Percentiles rank a stretch among this genome's conserved stretches.
These are phyloP conservation scores for Phaeophleospora eucalypticola DNA, from an alignment of 2,329 filamentous ascomycete genomes.

Conservation along the genomic window DNA sequence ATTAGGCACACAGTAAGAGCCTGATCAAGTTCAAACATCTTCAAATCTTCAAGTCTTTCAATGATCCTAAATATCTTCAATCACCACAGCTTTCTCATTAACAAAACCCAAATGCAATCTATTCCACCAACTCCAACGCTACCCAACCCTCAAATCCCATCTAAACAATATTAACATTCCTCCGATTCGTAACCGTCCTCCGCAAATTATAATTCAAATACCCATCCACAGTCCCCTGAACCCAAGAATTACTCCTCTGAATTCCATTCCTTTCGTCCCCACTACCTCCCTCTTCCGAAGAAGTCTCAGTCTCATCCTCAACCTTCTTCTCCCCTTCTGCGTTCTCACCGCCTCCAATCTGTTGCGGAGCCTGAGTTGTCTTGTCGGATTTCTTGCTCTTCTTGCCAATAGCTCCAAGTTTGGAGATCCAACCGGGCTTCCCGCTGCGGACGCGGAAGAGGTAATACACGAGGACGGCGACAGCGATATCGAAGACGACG, in stretches of 20 bases:
- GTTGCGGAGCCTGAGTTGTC: neutral
- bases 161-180: conserved; percentile 18
- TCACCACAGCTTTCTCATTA: too few species aligned
- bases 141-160: too few species aligned
- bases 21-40: too few species aligned
- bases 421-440: conserved; percentile 11
- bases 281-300: conserved; percentile 1
- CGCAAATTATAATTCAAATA: conserved; percentile 18
- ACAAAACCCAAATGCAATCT: too few species aligned
- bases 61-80: too few species aligned
- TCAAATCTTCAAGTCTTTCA: too few species aligned
- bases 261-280: conserved; percentile 3
- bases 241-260: conserved; percentile 5
- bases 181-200: conserved; percentile 16
- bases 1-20: too few species aligned
- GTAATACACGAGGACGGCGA: conserved; percentile 60
- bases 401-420: conserved; percentile 7
- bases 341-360: conserved; percentile 1
- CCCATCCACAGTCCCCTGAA: conserved; percentile 5
- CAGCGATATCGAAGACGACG: conserved; percentile 59
- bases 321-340: conserved; percentile 4
- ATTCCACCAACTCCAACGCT: too few species aligned
- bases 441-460: conserved; percentile 50
- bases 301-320: neutral
- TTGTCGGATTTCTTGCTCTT: conserved; percentile 16